Evolutionary conservation across 75 land plant genomes (phyloP), one percentile per base, ranked within the genome.

Genomic region (Adiantum capillusveneris): DNA sequence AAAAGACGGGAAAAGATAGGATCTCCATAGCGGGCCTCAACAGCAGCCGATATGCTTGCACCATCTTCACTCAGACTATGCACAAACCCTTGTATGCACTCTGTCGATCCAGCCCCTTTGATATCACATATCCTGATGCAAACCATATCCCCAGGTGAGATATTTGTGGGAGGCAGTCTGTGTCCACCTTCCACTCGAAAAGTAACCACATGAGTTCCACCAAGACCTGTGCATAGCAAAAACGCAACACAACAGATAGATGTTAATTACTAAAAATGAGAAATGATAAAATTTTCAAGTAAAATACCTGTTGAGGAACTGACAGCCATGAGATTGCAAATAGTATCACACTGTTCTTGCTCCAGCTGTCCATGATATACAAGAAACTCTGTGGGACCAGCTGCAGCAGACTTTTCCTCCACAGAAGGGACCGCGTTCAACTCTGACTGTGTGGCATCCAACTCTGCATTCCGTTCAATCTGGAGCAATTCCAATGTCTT

Each of bases 141-240:
- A 11, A 89, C 91, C 87, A 86, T 86, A 56, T 89, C 95, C 34
- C 95, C 91, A 9, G 95, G 95, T 41, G 95, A 89, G 25, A 89
- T 84, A n/a, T 71, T 80, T 17, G 95, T 83, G 7, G 95, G 95
- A 9, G 90, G 90, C 30, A 89, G 65, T 41, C 86, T 70, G 14
- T 81, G 77, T 44, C 74, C 79, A 30, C 82, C 86, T 45, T 86
- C 85, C 57, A 74, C 77, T 31, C 65, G 72, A 44, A 89, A 81
- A 25, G 82, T 42, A 1, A 89, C 79, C 56, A 89, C 42, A 53
- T 86, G 90, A 79, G 84, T 83, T 17, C 95, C 95, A 20, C 95
- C 95, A 49, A 89, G 55, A 30, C 95, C 95, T 89, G 76, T 41
- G 42, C 9, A 9, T 34, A 34, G 37, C 9, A 34, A 9, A 34